Base-by-base conservation (phyloP, 2,329 filamentous ascomycete species). In the Hirsutella minnesotensis region DNA sequence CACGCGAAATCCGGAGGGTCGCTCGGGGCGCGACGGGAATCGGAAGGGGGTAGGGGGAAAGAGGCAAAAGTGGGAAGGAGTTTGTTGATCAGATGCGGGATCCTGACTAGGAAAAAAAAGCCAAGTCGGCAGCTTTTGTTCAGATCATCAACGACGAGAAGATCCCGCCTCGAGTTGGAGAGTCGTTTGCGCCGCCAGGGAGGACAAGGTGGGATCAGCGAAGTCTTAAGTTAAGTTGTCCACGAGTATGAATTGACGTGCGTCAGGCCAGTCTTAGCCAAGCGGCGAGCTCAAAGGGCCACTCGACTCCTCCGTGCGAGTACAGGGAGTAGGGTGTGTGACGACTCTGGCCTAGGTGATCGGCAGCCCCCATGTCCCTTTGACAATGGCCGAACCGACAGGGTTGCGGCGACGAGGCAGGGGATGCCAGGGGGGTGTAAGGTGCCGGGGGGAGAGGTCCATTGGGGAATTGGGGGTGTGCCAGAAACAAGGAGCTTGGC, bases 161-260 rank as follows among this genome's bases (percentile, higher is more conserved):
- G 59, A 64, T 27, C 24, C 24, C 24, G 53, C 50, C 46, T 58
- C 45, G 55, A 60, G 56, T 55, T 59, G 50, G 55, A 55, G 49
- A 49, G 49, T 51, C 24, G 24, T 27, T 27, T 27, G 24, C 24
- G 24, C 24, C 24, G n/a, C n/a, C n/a, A n/a, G n/a, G 24, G 24
- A 27, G 12, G 24, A 27, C 55, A 54, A 59, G 54, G 60, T 68
- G 70, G 72, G 72, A 75, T 75, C 72, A 73, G 70, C 72, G 68
- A 69, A 66, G 68, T 73, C 62, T 75, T 75, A 75, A 72, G 71
- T n/a, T n/a, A n/a, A n/a, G n/a, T n/a, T 74, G 69, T 67, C 64
- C 55, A 53, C 53, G 52, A 48, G 45, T 59, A 50, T 50, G 53
- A 59, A 60, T 61, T 61, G 57, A 61, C 58, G 56, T 64, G 60